A percentile compares a stretch with the other conserved stretches of the same genome.
These are phyloP conservation scores for Heritiera littoralis DNA, from an alignment of 345 rosid genomes.

Conservation along the genomic window DNA sequence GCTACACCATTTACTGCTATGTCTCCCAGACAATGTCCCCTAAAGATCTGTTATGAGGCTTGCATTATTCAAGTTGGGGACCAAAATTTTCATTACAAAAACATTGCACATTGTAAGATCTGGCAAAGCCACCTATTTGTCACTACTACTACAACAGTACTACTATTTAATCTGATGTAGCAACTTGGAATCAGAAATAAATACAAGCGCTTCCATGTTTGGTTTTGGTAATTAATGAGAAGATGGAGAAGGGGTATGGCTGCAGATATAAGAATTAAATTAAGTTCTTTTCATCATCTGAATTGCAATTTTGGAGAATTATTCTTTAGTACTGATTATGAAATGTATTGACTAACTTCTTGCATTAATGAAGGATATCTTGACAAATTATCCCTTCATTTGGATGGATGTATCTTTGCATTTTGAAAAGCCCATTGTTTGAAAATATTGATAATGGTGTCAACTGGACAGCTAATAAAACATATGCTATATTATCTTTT, in stretches of 20 bases:
- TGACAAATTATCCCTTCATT: not conserved
- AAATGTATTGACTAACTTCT: not conserved
- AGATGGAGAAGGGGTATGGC: not conserved
- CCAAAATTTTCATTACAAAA: too few relatives aligned
- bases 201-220: not conserved
- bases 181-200: not conserved
- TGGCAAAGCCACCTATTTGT: too few relatives aligned
- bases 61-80: too few relatives aligned
- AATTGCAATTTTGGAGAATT: not conserved
- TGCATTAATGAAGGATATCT: not conserved
- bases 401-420: not conserved
- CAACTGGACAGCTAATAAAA: not conserved
- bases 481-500: too few relatives aligned
- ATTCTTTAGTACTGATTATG: not conserved
- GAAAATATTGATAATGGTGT: not conserved
- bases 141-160: not conserved
- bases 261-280: not conserved
- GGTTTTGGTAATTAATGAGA: not conserved
- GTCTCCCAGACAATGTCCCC: not conserved
- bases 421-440: not conserved
- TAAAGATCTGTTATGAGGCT: too few relatives aligned
- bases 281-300: not conserved
- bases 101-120: not conserved
- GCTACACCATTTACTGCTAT: constrained; percentile 2
- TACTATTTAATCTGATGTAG: not conserved